Base-by-base conservation (phyloP, 176 grass and related monocot genomes). In the Musa schizocarpa region DNA sequence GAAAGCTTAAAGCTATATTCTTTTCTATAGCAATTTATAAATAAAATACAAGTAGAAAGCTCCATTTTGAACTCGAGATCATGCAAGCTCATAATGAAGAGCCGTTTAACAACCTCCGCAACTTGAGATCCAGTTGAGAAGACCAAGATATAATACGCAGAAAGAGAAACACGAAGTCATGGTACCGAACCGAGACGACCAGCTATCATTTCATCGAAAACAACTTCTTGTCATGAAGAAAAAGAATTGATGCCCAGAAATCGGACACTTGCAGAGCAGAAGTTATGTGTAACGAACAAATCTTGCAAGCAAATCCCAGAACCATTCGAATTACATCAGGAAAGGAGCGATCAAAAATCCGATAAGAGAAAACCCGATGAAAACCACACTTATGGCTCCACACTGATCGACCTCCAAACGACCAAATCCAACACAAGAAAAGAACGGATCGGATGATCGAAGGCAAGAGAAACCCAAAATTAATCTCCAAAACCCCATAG, bases 331-430 rank as follows among this genome's bases (percentile, higher is more conserved):
- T 17, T 16, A 13, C 7, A 75, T 43, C 19, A 34, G 34, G 21
- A 21, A 23, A 51, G 21, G 61, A 64, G 75, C 56, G 59, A 77
- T 77, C 75, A 9, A 20, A 53, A 26, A 62, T 9, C 53, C 55
- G 19, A 77, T 24, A 4, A 52, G 13, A 2, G 9, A 63, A 25
- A 50, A 23, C 19, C 11, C 6, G 29, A 52, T 1, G 21, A 10
- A 61, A 65, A 14, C 58, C 10, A 24, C 11, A 23, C 51, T 10
- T 12, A 12, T 8, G 71, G 19, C 48, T 53, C 16, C 20, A 3
- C 49, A n/a, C 49, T 49, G 54, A 65, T 77, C 75, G 61, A 77
- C 9, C 48, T 52, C 20, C 58, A 25, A 77, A 52, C 61, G 21
- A 22, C 57, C 59, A 50, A 70, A 70, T 70, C 68, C 34, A 19